A percentile compares a stretch with the other conserved stretches of the same genome.
Evolutionary conservation across 306 rosid species (phyloP).

Genomic region (Fragaria ananassa): DNA sequence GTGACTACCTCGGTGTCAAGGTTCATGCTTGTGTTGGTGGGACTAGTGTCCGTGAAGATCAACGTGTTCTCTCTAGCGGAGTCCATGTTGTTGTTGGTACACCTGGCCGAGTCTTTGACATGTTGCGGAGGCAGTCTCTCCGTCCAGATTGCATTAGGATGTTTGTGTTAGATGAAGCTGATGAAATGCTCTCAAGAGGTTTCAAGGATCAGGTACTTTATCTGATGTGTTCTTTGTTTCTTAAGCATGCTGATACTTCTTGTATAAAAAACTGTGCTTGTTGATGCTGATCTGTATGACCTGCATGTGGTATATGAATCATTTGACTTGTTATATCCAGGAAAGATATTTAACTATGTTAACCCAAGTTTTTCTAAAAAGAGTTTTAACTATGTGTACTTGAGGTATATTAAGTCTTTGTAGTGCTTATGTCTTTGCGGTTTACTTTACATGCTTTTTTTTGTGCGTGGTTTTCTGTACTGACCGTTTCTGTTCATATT

Average conservation of each 20-base stretch:
- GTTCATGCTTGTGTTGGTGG: slow-evolving; percentile 81
- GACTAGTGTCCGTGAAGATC: slow-evolving; percentile 68
- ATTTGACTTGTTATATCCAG: neutral
- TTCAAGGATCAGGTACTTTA: slow-evolving; percentile 67
- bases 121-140: slow-evolving; percentile 60
- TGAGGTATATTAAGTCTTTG: neutral
- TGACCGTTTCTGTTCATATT: slow-evolving; percentile 1
- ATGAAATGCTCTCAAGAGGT: slow-evolving; percentile 79
- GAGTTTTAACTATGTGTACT: neutral
- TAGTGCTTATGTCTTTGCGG: neutral
- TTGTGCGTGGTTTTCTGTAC: neutral
- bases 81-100: slow-evolving; percentile 73
- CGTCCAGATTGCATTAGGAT: slow-evolving; percentile 52
- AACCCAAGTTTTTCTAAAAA: neutral
- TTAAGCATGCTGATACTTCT: neutral
- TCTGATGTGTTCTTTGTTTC: neutral
- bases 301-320: neutral
- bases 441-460: slow-evolving; percentile 8
- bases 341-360: neutral
- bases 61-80: slow-evolving; percentile 54
- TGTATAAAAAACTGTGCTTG: neutral
- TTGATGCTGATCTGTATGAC: neutral
- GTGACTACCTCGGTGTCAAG: slow-evolving; percentile 72
- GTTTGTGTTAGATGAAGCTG: slow-evolving; percentile 72
- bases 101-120: slow-evolving; percentile 76